These are phyloP conservation scores for Tetrapisispora phaffii DNA, from an alignment of 805 yeast species.

Conservation along the genomic window DNA sequence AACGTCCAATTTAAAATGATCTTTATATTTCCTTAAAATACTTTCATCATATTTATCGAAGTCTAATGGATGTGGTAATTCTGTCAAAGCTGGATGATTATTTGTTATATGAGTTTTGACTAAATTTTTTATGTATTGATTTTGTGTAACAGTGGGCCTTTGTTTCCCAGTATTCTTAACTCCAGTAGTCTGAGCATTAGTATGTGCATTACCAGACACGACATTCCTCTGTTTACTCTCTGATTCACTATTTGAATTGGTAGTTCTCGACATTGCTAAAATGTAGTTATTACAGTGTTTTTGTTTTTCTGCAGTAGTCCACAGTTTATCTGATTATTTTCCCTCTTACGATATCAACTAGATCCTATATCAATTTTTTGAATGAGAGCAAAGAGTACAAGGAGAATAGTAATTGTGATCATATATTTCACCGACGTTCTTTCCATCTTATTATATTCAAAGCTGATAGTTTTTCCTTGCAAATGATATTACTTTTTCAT, in stretches of 20 bases:
- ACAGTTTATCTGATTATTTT: too few relatives aligned
- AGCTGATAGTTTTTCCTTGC: too few relatives aligned
- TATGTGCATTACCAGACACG: slow-evolving; percentile 2
- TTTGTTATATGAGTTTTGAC: slow-evolving; percentile 60
- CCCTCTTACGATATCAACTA: too few relatives aligned
- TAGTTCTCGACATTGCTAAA: slow-evolving; percentile 20
- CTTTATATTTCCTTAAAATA: slow-evolving; percentile 61
- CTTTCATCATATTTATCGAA: slow-evolving; percentile 53
- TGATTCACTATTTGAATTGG: slow-evolving; percentile 25
- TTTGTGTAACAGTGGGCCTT: slow-evolving; percentile 50
- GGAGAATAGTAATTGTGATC: too few relatives aligned
- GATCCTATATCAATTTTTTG: too few relatives aligned
- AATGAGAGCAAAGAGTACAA: too few relatives aligned
- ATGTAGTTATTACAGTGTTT: too few relatives aligned
- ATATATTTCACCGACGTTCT: too few relatives aligned
- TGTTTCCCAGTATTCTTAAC: slow-evolving; percentile 13
- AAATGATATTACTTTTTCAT: too few relatives aligned
- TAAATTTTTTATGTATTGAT: slow-evolving; percentile 55
- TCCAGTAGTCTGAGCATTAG: slow-evolving; percentile 5
- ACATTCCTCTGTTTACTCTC: slow-evolving; percentile 17
- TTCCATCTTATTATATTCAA: too few relatives aligned
- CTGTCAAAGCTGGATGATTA: slow-evolving; percentile 57
- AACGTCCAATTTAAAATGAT: slow-evolving; percentile 43
- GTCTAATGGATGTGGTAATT: slow-evolving; percentile 51
- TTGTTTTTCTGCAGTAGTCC: too few relatives aligned